Conservation (phyloP, 305 asterid genomes). For the Stenogyne calaminthoides region DNA sequence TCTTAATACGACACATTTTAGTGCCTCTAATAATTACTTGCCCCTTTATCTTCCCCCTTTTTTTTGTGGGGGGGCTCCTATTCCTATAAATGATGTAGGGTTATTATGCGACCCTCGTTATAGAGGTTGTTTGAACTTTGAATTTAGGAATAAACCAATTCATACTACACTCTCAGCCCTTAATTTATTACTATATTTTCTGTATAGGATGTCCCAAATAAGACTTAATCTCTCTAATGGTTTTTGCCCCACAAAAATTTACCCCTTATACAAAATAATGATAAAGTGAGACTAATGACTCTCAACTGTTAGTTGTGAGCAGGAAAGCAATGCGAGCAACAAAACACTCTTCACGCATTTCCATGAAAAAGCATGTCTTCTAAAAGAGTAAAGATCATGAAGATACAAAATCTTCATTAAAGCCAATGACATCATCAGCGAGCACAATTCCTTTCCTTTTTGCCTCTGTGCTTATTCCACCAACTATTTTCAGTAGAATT, state of each 20-base stretch:
- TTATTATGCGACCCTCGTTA: too few relatives aligned
- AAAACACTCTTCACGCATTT: neutral
- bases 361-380: neutral
- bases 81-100: too few relatives aligned
- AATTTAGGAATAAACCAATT: too few relatives aligned
- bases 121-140: too few relatives aligned
- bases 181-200: too few relatives aligned
- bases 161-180: neutral
- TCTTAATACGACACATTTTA: neutral
- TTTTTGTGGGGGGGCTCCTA: neutral
- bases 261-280: too few relatives aligned
- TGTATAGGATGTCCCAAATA: neutral
- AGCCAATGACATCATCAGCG: neutral
- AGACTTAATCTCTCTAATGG: neutral
- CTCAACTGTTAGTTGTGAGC: neutral
- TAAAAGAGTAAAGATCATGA: neutral
- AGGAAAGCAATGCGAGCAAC: neutral
- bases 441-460: neutral
- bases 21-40: neutral
- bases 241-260: too few relatives aligned
- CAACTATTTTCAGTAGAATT: constrained; percentile 10
- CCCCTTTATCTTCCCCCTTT: neutral
- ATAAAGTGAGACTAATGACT: neutral
- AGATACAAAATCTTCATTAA: neutral
- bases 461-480: neutral